phyloP scores from a whole-genome alignment of 345 rosid genomes.

The Anacardium occidentale region DNA sequence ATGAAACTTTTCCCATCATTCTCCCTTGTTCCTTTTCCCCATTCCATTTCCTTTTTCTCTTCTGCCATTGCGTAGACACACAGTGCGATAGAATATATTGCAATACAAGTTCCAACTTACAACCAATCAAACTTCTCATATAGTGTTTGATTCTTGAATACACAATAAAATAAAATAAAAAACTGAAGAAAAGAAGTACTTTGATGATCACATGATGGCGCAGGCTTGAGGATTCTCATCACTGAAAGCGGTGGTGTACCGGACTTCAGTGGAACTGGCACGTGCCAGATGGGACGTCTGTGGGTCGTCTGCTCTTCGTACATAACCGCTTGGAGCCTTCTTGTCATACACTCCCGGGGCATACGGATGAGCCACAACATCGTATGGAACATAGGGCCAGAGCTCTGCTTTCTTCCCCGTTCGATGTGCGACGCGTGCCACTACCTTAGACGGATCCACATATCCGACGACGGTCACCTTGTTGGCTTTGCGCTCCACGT shows the following conservation, averaged over 20 bases:
- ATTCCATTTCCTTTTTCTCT: too few relatives aligned
- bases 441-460: conserved; percentile 69
- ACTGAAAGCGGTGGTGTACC: conserved; percentile 95
- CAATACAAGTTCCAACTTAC: neutral
- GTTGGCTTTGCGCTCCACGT: conserved; percentile 73
- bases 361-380: conserved; percentile 83
- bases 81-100: too few relatives aligned
- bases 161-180: too few relatives aligned
- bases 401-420: conserved; percentile 92
- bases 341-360: conserved; percentile 86
- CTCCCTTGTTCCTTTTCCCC: neutral
- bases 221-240: conserved; percentile 82
- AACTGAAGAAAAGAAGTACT: neutral
- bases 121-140: neutral
- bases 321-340: conserved; percentile 89
- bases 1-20: neutral
- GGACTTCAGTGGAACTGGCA: conserved; percentile 89
- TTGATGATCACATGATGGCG: conserved; percentile 55
- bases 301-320: conserved; percentile 63
- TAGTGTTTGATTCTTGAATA: too few relatives aligned
- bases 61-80: too few relatives aligned
- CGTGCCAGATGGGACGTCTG: conserved; percentile 67
- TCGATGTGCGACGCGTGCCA: conserved; percentile 70
- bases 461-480: conserved; percentile 89
- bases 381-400: conserved; percentile 95